Evolutionary conservation across 768 basidiomycete genomes (phyloP), one percentile per base, ranked within the genome.

Genomic region (Calocybe indica): DNA sequence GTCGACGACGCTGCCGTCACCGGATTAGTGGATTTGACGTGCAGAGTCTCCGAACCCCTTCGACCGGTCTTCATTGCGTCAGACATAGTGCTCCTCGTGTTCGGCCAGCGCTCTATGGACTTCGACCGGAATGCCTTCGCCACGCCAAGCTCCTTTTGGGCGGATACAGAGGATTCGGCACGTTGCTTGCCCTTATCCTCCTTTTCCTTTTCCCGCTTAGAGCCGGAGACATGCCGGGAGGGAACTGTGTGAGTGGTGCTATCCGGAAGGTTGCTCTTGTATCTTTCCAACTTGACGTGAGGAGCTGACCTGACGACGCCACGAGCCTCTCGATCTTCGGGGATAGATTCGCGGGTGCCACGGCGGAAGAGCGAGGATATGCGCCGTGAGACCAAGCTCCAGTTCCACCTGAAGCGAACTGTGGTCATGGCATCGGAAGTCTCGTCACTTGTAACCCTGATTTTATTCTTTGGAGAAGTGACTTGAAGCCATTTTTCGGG

Each of bases 401-500:
- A 75, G 15, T 75, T 69, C 79, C 79, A 84, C 44, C 73, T 74
- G 60, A 85, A 88, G 50, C 69, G 78, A 5, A 85, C 76, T 0
- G 67, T 60, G 7, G 82, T 80, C 75, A 89, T 80, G 14, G 86
- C 93, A 30, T 79, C 80, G 12, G 76, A 75, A 3, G 89, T 81
- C 52, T 96, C 94, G 39, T 78, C 78, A n/a, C 79, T 76, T 0
- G 88, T 83, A 15, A 95, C 82, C 38, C 64, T 53, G 48, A 76
- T 74, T 48, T 62, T 64, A 29, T 61, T 58, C 13, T 55, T 58
- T 2, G 70, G 68, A 9, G 65, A 66, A 1, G 72, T 74, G 37
- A 67, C 60, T 6, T 59, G 46, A 5, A 93, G 75, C 94, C 94
- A 96, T 29, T 73, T 66, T 1, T 76, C 65, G 0, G 83, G 79